phyloP scores from a whole-genome alignment of 345 rosid species.

The Geranium brycei region DNA sequence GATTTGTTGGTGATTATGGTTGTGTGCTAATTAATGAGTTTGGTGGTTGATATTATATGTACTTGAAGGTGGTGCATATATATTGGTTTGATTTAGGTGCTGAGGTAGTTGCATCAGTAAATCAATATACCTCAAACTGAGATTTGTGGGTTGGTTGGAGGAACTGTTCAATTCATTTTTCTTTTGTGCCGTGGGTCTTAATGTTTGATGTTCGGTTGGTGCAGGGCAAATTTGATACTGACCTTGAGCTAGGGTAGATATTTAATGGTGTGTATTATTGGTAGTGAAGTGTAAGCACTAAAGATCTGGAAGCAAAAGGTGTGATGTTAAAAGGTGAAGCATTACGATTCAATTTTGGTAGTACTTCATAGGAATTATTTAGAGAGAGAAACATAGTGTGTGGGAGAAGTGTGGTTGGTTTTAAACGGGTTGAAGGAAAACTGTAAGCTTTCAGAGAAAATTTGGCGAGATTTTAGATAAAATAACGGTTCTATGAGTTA shows the following conservation, averaged over 20 bases:
- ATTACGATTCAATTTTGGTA: background rate
- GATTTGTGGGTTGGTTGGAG: conserved; percentile 12
- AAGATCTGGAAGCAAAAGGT: background rate
- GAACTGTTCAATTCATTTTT: conserved; percentile 9
- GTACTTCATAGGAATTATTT: background rate
- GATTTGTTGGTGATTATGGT: background rate
- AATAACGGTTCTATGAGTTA: background rate
- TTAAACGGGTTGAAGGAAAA: background rate
- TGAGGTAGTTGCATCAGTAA: background rate
- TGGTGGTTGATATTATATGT: background rate
- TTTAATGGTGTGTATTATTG: background rate
- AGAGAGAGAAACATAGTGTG: background rate
- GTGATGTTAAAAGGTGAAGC: background rate
- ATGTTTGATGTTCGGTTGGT: background rate
- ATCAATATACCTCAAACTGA: background rate
- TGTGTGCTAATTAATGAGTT: too few species aligned
- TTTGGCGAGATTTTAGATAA: background rate
- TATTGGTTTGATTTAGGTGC: background rate
- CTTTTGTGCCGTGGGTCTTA: background rate
- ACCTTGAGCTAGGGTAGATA: background rate
- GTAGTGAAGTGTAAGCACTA: background rate
- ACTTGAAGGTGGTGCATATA: background rate
- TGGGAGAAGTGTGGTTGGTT: too few species aligned
- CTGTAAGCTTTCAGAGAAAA: background rate
- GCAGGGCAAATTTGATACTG: background rate